Conservation (phyloP, 306 rosid species). For the Rosa multiflora region DNA sequence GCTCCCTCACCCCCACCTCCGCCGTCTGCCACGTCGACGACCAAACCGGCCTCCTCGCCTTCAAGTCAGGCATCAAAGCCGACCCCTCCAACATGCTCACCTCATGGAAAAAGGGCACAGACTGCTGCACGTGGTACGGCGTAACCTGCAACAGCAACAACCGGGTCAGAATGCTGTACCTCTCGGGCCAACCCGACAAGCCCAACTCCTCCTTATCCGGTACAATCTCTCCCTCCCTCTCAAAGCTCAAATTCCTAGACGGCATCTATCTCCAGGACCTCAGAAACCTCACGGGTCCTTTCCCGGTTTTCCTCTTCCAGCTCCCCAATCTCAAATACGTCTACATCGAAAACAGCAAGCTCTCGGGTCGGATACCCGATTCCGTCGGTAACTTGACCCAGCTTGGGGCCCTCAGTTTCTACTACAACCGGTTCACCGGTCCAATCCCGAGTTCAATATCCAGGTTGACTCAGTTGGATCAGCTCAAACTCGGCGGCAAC, state of each 20-base stretch:
- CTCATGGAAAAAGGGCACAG: constrained; percentile 58
- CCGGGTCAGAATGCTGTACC: constrained; percentile 45
- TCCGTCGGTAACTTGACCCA: constrained; percentile 42
- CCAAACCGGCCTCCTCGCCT: constrained; percentile 58
- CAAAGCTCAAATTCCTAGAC: constrained; percentile 49
- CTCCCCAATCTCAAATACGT: constrained; percentile 43
- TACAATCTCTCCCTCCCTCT: constrained; percentile 54
- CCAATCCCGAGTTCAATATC: constrained; percentile 66
- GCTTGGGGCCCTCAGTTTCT: constrained; percentile 33
- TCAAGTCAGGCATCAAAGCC: constrained; percentile 65
- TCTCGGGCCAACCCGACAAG: constrained; percentile 37
- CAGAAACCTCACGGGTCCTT: constrained; percentile 56
- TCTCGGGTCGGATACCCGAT: constrained; percentile 65
- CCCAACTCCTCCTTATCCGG: constrained; percentile 49
- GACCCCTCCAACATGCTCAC: constrained; percentile 66
- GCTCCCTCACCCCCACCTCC: constrained; percentile 16
- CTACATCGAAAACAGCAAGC: constrained; percentile 60
- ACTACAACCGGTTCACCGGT: constrained; percentile 62
- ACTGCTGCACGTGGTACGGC: constrained; percentile 79
- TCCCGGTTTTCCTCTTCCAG: constrained; percentile 41
- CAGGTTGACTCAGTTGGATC: constrained; percentile 46
- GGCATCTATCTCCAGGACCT: constrained; percentile 59
- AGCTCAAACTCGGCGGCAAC: constrained; percentile 76
- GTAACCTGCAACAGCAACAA: constrained; percentile 33
- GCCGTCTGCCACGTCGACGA: constrained; percentile 66